Evolutionary conservation across 345 rosid genomes (phyloP).

Genomic region (Leavenworthia alabamica): DNA sequence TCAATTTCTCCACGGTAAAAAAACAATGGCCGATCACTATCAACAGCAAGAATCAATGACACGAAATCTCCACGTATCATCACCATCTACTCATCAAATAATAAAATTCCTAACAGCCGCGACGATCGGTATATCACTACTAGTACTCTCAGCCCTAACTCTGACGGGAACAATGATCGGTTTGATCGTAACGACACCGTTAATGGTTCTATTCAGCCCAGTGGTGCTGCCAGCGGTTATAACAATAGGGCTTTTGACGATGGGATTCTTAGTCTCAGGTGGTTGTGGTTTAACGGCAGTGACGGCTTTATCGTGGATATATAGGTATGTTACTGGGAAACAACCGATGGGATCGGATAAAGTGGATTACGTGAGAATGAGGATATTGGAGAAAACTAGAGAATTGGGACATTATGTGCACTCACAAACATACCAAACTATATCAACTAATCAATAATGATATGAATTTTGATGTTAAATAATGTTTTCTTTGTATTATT

Average conservation of each 20-base stretch:
- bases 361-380: constrained; percentile 46
- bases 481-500: background rate
- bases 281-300: constrained; percentile 53
- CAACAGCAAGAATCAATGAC: constrained; percentile 5
- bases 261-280: constrained; percentile 51
- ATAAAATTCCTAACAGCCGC: constrained; percentile 53
- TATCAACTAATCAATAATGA: background rate
- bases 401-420: constrained; percentile 53
- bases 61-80: constrained; percentile 19
- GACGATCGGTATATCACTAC: constrained; percentile 33
- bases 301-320: constrained; percentile 55
- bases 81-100: constrained; percentile 30
- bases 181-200: constrained; percentile 48
- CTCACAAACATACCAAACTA: constrained; percentile 33
- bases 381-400: constrained; percentile 43
- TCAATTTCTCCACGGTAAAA: background rate
- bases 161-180: constrained; percentile 48
- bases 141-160: constrained; percentile 47
- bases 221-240: constrained; percentile 55
- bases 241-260: constrained; percentile 13
- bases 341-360: constrained; percentile 57
- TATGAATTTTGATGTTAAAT: background rate
- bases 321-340: constrained; percentile 48
- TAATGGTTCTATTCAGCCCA: constrained; percentile 57
- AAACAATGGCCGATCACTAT: constrained; percentile 26